phyloP scores from a whole-genome alignment of 2,329 filamentous ascomycete species.

The Mariannaea sp. region DNA sequence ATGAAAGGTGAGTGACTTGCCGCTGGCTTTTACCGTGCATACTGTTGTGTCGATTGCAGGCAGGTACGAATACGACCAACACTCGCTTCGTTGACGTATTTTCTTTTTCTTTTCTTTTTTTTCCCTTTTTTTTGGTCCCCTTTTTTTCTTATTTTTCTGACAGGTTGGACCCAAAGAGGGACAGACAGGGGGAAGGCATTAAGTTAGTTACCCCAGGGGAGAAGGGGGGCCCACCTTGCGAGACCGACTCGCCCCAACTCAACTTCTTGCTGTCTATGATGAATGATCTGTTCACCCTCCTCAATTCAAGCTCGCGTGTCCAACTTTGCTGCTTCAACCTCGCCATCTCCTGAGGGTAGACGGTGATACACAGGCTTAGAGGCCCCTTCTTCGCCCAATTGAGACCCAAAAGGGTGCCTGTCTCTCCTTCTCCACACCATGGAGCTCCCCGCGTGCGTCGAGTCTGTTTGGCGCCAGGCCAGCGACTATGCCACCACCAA shows the following conservation, averaged over 20 bases:
- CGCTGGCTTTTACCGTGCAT: too few species aligned
- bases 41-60: constrained; percentile 16
- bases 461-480: constrained; percentile 28
- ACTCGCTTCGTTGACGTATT: constrained; percentile 19
- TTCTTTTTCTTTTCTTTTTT: background rate
- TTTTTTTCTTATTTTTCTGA: too few species aligned
- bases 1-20: too few species aligned
- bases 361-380: background rate
- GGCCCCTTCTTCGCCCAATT: constrained; percentile 1
- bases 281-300: constrained; percentile 5
- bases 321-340: background rate
- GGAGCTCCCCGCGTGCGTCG: constrained; percentile 27
- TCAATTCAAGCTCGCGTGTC: background rate
- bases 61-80: constrained; percentile 35
- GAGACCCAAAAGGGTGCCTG: background rate
- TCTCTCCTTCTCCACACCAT: constrained; percentile 17
- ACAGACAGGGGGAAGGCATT: too few species aligned
- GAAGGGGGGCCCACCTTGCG: constrained; percentile 23
- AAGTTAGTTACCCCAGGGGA: too few species aligned
- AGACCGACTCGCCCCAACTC: background rate
- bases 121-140: background rate
- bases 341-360: background rate
- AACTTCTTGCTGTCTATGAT: too few species aligned
- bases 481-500: constrained; percentile 30
- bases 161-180: too few species aligned